Conservation (phyloP, 2,329 filamentous ascomycete genomes). For the Pseudocercospora vitis region DNA sequence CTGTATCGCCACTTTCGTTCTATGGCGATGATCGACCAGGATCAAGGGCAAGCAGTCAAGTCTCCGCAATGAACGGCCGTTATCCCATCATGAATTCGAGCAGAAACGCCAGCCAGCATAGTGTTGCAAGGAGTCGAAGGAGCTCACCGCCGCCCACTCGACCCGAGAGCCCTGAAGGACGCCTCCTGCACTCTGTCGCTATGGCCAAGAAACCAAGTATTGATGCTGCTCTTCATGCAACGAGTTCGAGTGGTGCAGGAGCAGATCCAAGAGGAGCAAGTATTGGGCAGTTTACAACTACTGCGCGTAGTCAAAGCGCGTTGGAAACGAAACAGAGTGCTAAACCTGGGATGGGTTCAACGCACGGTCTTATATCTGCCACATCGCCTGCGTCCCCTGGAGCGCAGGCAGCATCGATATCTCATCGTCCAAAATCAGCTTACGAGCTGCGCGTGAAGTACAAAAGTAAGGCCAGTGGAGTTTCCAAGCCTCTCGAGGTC, state of each 20-base stretch:
- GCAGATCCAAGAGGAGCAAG: conserved; percentile 10
- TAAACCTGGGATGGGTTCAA: background rate
- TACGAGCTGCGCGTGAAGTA: conserved; percentile 39
- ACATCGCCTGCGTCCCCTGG: background rate
- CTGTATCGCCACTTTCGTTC: conserved; percentile 22
- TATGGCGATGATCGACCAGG: conserved; percentile 10
- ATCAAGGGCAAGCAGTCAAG: conserved; percentile 19
- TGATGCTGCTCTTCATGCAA: conserved; percentile 5
- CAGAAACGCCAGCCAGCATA: conserved; percentile 21
- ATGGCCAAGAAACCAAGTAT: conserved; percentile 9
- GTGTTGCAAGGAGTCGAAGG: background rate
- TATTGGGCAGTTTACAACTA: conserved; percentile 16
- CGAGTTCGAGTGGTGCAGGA: background rate
- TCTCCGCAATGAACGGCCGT: conserved; percentile 45
- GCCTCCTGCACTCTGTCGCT: conserved; percentile 1
- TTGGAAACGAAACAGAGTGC: conserved; percentile 3
- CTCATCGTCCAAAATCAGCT: conserved; percentile 32
- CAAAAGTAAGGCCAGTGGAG: conserved; percentile 24
- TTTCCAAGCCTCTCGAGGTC: conserved; percentile 29
- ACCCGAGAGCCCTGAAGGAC: background rate
- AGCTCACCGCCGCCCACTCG: background rate
- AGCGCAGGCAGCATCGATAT: conserved; percentile 5
- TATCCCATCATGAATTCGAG: conserved; percentile 44
- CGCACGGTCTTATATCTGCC: background rate
- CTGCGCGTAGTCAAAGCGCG: conserved; percentile 3